These are phyloP conservation scores for Chernovozyma sophiae-reginae DNA, from an alignment of 1,139 yeast species.

Conservation along the genomic window DNA sequence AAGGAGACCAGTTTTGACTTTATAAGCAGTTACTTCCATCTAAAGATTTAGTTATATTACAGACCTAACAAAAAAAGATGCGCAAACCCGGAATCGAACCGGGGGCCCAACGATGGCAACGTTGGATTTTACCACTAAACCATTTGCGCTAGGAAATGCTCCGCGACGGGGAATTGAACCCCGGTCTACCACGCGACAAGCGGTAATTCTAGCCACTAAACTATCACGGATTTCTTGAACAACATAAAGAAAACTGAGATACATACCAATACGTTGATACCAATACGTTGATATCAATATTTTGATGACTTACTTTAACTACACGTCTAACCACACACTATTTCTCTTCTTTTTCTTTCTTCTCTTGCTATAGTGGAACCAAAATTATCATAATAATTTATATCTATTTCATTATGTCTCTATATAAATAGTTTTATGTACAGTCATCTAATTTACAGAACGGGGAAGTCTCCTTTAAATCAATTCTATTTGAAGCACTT, in stretches of 20 bases:
- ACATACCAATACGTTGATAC: too few relatives aligned
- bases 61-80: conserved; percentile 5
- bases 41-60: too few relatives aligned
- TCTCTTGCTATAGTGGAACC: not conserved
- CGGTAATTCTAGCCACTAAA: conserved; percentile 49
- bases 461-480: too few relatives aligned
- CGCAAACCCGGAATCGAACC: conserved; percentile 8
- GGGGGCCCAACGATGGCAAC: conserved; percentile 8
- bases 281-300: too few relatives aligned
- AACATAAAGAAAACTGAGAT: not conserved
- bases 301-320: too few relatives aligned
- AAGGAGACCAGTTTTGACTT: too few relatives aligned
- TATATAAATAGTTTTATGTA: not conserved
- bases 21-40: too few relatives aligned
- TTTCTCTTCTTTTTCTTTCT: not conserved
- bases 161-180: conserved; percentile 72
- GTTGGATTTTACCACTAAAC: conserved; percentile 6
- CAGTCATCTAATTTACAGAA: not conserved
- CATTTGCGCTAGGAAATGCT: conserved; percentile 18
- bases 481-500: too few relatives aligned
- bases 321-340: too few relatives aligned
- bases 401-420: not conserved
- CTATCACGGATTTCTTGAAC: conserved; percentile 32
- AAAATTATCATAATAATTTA: not conserved
- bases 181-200: conserved; percentile 64